These are phyloP conservation scores for Fistulifera solaris DNA, from an alignment of 108 stramenopile species.

Conservation along the genomic window DNA sequence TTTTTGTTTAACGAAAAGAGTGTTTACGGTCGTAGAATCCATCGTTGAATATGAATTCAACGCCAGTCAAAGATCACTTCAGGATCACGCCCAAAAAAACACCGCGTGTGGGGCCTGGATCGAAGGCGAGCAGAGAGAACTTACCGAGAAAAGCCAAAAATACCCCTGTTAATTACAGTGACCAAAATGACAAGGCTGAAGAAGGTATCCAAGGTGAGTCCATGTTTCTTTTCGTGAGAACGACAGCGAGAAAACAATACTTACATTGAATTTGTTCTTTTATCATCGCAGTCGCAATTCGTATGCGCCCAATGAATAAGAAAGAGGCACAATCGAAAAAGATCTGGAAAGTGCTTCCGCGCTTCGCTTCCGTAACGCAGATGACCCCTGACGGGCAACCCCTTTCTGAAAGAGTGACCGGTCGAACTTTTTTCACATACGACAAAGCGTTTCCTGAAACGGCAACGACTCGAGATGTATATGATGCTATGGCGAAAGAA, in stretches of 20 bases:
- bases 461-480: constrained; percentile 74
- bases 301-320: constrained; percentile 87
- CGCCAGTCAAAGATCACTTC: too few relatives aligned
- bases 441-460: constrained; percentile 87
- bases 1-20: too few relatives aligned
- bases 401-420: constrained; percentile 42
- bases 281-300: constrained; percentile 78
- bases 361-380: constrained; percentile 68
- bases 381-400: constrained; percentile 64
- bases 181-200: constrained; percentile 15
- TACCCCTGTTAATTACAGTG: too few relatives aligned
- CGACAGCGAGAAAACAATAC: too few relatives aligned
- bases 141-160: too few relatives aligned
- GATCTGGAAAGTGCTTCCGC: constrained; percentile 79
- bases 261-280: too few relatives aligned
- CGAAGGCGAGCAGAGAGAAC: neutral
- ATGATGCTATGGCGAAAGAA: constrained; percentile 72
- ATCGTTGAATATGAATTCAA: too few relatives aligned
- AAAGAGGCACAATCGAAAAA: constrained; percentile 43
- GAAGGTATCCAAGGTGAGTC: constrained; percentile 39
- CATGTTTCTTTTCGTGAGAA: neutral
- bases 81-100: neutral
- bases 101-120: neutral
- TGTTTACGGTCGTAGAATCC: too few relatives aligned
- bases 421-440: constrained; percentile 85